phyloP scores from a whole-genome alignment of 257 asterid genomes.

The Verbascum thapsus region DNA sequence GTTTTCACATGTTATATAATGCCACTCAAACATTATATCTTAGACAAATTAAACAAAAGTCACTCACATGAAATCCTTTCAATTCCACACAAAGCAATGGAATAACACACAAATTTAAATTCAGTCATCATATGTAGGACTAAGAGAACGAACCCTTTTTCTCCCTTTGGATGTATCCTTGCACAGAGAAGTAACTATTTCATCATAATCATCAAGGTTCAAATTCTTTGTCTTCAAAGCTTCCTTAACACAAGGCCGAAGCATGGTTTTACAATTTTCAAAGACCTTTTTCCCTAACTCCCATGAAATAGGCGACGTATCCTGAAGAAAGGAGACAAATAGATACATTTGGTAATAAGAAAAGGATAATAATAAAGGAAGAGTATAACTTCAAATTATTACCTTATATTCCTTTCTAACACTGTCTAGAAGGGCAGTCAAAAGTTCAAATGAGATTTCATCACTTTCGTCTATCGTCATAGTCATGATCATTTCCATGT shows the following conservation, averaged over 20 bases:
- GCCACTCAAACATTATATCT: conserved; percentile 8
- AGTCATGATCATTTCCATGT: conserved; percentile 57
- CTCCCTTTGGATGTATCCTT: conserved; percentile 34
- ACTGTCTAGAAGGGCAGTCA: conserved; percentile 53
- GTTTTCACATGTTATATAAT: neutral
- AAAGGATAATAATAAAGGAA: conserved; percentile 15
- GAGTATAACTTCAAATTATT: conserved; percentile 19
- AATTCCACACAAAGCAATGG: conserved; percentile 24
- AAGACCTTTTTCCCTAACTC: conserved; percentile 55
- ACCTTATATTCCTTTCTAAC: conserved; percentile 59
- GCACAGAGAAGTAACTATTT: conserved; percentile 39
- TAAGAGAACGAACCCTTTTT: conserved; percentile 46
- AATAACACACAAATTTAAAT: conserved; percentile 4
- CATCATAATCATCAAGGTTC: conserved; percentile 45
- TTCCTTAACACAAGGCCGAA: conserved; percentile 39
- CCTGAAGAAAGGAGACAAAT: conserved; percentile 42
- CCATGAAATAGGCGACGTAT: conserved; percentile 48
- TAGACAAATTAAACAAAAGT: conserved; percentile 14
- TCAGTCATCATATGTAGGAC: conserved; percentile 12
- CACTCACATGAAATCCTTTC: conserved; percentile 5
- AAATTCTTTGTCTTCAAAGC: conserved; percentile 45
- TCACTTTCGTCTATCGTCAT: conserved; percentile 54
- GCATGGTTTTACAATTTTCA: conserved; percentile 46
- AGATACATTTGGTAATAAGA: conserved; percentile 24
- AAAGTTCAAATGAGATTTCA: conserved; percentile 51